phyloP scores from a whole-genome alignment of 176 grass and related monocot species.

The Oryza officinalis region DNA sequence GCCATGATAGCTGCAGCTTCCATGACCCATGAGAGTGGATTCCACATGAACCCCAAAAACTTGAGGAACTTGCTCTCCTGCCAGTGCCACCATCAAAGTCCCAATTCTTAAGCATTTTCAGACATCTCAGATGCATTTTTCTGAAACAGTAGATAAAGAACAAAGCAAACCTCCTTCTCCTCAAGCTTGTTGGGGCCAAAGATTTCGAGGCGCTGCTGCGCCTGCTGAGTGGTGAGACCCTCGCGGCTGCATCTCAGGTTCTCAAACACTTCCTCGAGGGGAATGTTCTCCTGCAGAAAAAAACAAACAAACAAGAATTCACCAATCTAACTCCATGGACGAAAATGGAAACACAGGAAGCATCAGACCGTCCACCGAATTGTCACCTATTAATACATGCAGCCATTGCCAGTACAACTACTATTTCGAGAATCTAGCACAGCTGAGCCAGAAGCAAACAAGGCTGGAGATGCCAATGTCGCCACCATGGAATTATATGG shows the following conservation, averaged over 20 bases:
- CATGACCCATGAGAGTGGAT: conserved; percentile 84
- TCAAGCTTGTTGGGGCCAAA: conserved; percentile 77
- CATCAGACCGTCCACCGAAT: not conserved
- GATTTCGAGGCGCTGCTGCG: conserved; percentile 55
- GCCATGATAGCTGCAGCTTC: conserved; percentile 81
- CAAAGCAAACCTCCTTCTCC: conserved; percentile 58
- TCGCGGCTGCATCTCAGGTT: conserved; percentile 66
- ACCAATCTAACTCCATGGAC: not conserved
- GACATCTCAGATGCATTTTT: not conserved
- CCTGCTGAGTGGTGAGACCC: conserved; percentile 50
- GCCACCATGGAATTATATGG: not conserved
- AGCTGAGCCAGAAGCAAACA: not conserved
- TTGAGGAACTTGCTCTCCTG: conserved; percentile 90
- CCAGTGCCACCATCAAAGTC: conserved; percentile 37
- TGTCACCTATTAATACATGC: not conserved
- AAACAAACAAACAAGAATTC: not conserved
- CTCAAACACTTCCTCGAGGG: conserved; percentile 76
- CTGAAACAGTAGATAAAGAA: not conserved
- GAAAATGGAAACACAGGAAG: not conserved
- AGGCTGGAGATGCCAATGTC: not conserved
- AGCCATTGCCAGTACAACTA: not conserved
- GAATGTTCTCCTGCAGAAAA: conserved; percentile 63
- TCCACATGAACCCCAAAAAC: conserved; percentile 87
- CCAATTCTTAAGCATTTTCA: not conserved
- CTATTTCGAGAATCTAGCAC: not conserved